Conservation (phyloP, 352 stramenopile species). For the Nothophytophthora sp. region DNA sequence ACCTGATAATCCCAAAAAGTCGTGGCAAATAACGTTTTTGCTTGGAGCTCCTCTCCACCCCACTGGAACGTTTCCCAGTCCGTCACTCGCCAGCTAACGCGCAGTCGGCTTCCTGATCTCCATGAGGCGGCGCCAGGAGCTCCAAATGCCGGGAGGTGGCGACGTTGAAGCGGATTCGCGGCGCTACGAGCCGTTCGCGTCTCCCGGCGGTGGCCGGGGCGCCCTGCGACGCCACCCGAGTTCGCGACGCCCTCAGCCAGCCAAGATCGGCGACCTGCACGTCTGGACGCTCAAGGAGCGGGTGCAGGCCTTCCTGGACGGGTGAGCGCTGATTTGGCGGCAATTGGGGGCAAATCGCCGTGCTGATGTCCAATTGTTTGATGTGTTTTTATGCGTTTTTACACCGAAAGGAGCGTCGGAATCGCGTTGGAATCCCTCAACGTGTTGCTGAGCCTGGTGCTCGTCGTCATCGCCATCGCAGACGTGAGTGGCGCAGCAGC, state of each 20-base stretch:
- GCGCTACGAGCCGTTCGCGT: not conserved
- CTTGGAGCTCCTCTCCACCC: too few relatives aligned
- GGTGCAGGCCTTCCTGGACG: conserved; percentile 42
- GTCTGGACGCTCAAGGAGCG: conserved; percentile 45
- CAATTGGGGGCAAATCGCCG: not conserved
- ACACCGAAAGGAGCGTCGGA: conserved; percentile 18
- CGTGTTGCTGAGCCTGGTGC: conserved; percentile 44
- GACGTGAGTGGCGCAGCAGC: conserved; percentile 14
- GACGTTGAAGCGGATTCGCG: not conserved
- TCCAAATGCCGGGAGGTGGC: too few relatives aligned
- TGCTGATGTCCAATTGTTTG: not conserved
- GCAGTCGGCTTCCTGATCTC: too few relatives aligned
- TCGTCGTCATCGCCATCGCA: conserved; percentile 44
- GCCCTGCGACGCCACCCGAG: not conserved
- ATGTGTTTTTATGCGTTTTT: not conserved
- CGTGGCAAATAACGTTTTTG: too few relatives aligned
- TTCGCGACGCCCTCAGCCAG: not conserved
- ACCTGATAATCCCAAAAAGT: too few relatives aligned
- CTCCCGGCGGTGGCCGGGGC: not conserved
- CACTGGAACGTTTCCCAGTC: too few relatives aligned
- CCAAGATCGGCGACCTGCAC: conserved; percentile 43
- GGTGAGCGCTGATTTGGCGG: conserved; percentile 13
- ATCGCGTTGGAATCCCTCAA: conserved; percentile 44
- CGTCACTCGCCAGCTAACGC: too few relatives aligned
- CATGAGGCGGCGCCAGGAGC: too few relatives aligned